Evolutionary conservation across 768 basidiomycete species (phyloP).

Genomic region (Rhodotorula diobovata): DNA sequence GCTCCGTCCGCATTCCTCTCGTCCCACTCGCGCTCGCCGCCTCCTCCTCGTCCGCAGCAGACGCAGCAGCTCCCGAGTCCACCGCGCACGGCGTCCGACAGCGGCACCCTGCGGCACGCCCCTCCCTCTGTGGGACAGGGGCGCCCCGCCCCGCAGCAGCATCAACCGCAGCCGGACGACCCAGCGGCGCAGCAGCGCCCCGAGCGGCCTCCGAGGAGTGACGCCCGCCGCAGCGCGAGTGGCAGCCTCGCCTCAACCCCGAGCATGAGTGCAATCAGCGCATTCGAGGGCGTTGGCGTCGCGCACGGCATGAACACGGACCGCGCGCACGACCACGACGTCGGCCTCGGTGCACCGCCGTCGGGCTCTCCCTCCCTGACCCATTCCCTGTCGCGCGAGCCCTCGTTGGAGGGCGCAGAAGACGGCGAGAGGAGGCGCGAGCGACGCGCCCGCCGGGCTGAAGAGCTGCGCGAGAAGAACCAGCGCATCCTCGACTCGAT

Average conservation of each 20-base stretch:
- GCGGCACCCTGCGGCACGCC: background rate
- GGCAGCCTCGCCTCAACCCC: too few relatives aligned
- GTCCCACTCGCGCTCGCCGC: background rate
- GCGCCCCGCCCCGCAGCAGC: background rate
- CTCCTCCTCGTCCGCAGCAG: background rate
- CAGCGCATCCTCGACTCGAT: conserved; percentile 35
- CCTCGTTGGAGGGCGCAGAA: background rate
- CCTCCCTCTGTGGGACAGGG: background rate
- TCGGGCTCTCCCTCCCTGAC: background rate
- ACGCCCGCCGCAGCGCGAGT: too few relatives aligned
- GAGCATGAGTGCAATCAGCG: too few relatives aligned
- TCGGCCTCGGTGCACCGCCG: background rate
- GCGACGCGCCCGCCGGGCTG: background rate
- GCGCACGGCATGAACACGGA: too few relatives aligned
- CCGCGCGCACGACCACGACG: background rate
- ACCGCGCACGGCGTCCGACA: conserved; percentile 18
- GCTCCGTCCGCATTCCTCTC: background rate
- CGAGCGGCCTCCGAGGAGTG: too few relatives aligned
- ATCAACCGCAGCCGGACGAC: background rate
- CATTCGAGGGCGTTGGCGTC: too few relatives aligned
- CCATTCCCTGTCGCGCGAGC: too few relatives aligned
- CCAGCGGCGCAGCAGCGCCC: too few relatives aligned
- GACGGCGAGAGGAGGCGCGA: background rate
- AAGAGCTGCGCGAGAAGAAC: conserved; percentile 13
- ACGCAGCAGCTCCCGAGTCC: conserved; percentile 19